Base-by-base conservation (phyloP, 768 basidiomycete genomes). In the Calocybe cyanea region DNA sequence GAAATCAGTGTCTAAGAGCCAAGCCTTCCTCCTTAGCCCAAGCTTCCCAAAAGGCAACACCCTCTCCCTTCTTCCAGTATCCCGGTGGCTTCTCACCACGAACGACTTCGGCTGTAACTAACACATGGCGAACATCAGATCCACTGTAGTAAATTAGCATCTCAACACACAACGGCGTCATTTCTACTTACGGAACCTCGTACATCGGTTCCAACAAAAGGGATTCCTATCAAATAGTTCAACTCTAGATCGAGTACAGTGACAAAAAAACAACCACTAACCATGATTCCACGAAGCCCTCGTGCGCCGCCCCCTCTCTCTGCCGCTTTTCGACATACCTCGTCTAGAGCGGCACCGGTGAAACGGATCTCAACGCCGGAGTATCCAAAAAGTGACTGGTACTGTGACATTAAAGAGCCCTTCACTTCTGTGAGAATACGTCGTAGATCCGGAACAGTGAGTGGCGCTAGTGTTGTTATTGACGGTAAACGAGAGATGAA, bases 401-500 rank as follows among this genome's bases (percentile, higher is more conserved):
- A 96, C 62, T 97, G 95, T 19, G 89, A 90, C 38, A 95, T 74
- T 11, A 97, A 74, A 2, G 92, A 92, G 14, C 94, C 92, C 57
- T 85, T 84, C 41, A 97, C 92, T 55, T 96, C 92, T 1, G 88
- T 90, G 34, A 98, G 75, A 47, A 97, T 90, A n/a, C 85, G 79
- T 20, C 92, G 80, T 14, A 98, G 74, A 63, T 97, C 95, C 9
- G 78, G 60, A 8, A 87, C 76, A 4, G 87, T 85, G 2, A 97
- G 73, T 5, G 88, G 85, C 5, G 85, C 64, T 5, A 98, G 76
- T 1, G 91, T 82, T 3, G 94, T 88, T 28, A 93, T 75, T n/a
- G 92, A 85, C 4, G 94, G 94, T n/a, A 96, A 66, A 21, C 95
- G 87, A 14, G 89, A 92, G 41, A 95, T 78, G 56, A 98, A 97